Evolutionary conservation across 192 early-diverging fungal genomes (phyloP).

Genomic region (Polychytrium aggregatum): DNA sequence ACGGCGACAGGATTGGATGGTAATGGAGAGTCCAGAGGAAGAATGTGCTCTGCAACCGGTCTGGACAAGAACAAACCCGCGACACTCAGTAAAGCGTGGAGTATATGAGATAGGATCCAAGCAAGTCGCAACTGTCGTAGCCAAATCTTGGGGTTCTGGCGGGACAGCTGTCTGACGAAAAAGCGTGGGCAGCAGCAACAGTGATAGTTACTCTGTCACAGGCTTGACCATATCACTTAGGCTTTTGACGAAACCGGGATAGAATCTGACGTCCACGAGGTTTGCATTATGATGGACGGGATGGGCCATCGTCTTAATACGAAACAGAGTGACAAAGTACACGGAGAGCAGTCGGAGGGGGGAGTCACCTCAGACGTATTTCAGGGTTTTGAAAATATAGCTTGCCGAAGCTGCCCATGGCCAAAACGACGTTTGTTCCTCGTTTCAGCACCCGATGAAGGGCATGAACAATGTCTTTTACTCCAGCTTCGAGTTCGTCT

Average conservation of each 20-base stretch:
- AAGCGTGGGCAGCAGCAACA: no score
- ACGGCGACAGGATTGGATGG: no score
- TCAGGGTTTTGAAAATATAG: slow-evolving; percentile 24
- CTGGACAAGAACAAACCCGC: no score
- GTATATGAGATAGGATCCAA: background rate
- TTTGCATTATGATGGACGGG: background rate
- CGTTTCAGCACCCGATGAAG: slow-evolving; percentile 21
- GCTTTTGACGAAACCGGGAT: slow-evolving; percentile 2
- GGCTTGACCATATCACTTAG: slow-evolving; percentile 2
- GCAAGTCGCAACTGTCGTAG: no score
- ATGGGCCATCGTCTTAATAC: background rate
- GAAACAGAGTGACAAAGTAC: background rate
- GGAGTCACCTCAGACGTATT: slow-evolving; percentile 18
- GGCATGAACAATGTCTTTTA: slow-evolving; percentile 36
- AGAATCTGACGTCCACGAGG: slow-evolving; percentile 2
- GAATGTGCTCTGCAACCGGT: no score
- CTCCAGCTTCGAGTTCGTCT: slow-evolving; percentile 30
- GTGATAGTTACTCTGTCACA: no score
- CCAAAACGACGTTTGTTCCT: slow-evolving; percentile 13
- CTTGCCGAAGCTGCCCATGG: slow-evolving; percentile 21
- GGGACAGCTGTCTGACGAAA: no score
- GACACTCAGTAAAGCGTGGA: background rate
- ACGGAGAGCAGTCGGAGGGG: background rate
- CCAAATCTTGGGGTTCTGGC: no score
- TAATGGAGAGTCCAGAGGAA: no score